Percentiles rank a stretch among this genome's conserved stretches.
Conservation (phyloP, 1,284 basidiomycete species). For the Thelephora terrestris region DNA sequence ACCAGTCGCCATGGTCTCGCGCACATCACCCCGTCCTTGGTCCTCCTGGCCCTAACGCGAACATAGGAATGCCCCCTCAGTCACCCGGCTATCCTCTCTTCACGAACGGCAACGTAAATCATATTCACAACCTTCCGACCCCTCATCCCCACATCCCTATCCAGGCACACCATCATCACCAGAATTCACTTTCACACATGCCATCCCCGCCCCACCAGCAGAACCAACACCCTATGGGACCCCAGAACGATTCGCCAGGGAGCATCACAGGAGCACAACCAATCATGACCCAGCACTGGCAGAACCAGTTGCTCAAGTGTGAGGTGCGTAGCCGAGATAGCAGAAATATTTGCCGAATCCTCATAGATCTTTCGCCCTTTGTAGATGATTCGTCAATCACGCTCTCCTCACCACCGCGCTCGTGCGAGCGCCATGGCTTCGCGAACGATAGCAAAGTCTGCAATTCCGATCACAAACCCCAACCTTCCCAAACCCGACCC, state of each 20-base stretch:
- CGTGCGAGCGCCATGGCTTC: conserved; percentile 73
- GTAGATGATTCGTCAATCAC: conserved; percentile 65
- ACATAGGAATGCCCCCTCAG: conserved; percentile 38
- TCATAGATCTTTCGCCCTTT: conserved; percentile 6
- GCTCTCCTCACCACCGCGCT: conserved; percentile 72
- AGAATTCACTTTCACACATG: background rate
- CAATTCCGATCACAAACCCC: conserved; percentile 78
- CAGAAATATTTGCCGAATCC: conserved; percentile 8
- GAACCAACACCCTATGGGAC: background rate
- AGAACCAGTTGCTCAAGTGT: conserved; percentile 72
- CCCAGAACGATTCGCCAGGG: conserved; percentile 54
- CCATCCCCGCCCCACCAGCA: conserved; percentile 1
- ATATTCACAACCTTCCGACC: conserved; percentile 46
- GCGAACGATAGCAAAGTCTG: conserved; percentile 65
- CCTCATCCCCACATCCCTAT: conserved; percentile 34
- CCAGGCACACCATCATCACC: conserved; percentile 17
- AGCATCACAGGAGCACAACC: conserved; percentile 34
- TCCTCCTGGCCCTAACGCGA: conserved; percentile 37
- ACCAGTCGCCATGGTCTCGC: conserved; percentile 60
- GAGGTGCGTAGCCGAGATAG: conserved; percentile 41
- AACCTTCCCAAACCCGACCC: conserved; percentile 44
- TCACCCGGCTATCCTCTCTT: conserved; percentile 66
- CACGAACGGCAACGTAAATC: conserved; percentile 36
- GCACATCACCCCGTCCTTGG: conserved; percentile 50
- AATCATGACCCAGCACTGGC: conserved; percentile 67